Conservation (phyloP, 192 early-diverging fungal species). For the Spizellomyces punctatus region DNA sequence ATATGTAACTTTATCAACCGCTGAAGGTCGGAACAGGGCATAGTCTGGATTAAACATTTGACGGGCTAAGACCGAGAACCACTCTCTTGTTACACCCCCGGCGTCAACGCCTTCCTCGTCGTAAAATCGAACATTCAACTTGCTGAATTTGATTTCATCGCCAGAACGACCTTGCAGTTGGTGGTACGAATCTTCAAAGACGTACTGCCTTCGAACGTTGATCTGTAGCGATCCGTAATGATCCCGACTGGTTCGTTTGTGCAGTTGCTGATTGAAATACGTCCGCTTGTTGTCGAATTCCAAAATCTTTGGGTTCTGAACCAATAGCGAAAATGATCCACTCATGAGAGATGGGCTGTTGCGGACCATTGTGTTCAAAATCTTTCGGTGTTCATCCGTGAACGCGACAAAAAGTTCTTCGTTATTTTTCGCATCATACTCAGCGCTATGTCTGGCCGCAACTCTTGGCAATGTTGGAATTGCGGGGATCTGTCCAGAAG, state of each 20-base stretch:
- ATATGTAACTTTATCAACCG: conserved; percentile 93
- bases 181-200: conserved; percentile 97
- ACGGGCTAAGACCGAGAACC: conserved; percentile 94
- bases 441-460: conserved; percentile 27
- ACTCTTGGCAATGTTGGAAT: conserved; percentile 20
- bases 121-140: conserved; percentile 89
- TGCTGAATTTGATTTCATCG: conserved; percentile 92
- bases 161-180: conserved; percentile 88
- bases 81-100: conserved; percentile 96
- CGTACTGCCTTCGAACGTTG: conserved; percentile 88
- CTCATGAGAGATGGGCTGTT: conserved; percentile 95
- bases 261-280: conserved; percentile 94
- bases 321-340: conserved; percentile 93
- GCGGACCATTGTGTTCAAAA: conserved; percentile 96
- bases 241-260: conserved; percentile 73
- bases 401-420: conserved; percentile 85
- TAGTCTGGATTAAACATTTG: conserved; percentile 99
- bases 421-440: conserved; percentile 30
- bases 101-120: conserved; percentile 98
- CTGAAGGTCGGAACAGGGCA: conserved; percentile 96
- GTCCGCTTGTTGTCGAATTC: conserved; percentile 99
- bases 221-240: conserved; percentile 77
- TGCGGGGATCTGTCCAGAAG: not conserved
- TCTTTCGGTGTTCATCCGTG: conserved; percentile 93
- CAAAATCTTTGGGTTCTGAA: conserved; percentile 96